Percentiles rank a stretch among this genome's conserved stretches.
Conservation (phyloP, 352 stramenopile species). For the Globisporangium abappressorium region DNA sequence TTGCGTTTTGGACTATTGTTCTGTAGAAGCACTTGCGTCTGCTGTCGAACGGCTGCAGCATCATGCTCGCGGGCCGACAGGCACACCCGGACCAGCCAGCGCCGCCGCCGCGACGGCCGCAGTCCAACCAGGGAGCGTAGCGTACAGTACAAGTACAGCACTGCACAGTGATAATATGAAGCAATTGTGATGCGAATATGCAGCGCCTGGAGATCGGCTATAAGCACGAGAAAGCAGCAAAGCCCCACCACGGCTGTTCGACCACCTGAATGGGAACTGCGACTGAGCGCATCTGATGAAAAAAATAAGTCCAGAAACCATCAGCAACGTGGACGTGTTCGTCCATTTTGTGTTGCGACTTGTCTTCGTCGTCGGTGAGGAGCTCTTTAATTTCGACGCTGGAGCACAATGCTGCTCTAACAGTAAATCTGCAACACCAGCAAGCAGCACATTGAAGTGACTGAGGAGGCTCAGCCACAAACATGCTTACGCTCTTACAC, state of each 20-base stretch:
- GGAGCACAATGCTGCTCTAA: too few species aligned
- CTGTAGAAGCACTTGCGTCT: conserved; percentile 54
- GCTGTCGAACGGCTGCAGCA: conserved; percentile 74
- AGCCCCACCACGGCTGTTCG: not conserved
- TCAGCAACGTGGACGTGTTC: conserved; percentile 12
- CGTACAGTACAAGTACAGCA: not conserved
- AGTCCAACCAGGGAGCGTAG: conserved; percentile 5
- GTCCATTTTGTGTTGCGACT: not conserved
- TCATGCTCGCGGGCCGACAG: conserved; percentile 41
- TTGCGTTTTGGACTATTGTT: not conserved
- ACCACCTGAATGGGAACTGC: conserved; percentile 7
- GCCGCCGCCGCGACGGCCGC: not conserved
- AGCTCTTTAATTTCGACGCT: not conserved
- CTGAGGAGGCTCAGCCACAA: not conserved
- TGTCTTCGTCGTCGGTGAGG: not conserved
- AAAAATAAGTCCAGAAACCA: conserved; percentile 19
- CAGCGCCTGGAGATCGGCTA: not conserved
- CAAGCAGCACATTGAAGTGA: not conserved
- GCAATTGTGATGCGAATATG: not conserved
- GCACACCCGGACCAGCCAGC: not conserved
- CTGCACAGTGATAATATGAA: too few species aligned
- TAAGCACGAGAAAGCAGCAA: not conserved
- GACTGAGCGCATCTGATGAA: not conserved
- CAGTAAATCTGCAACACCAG: too few species aligned
- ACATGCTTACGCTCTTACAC: not conserved